Percentiles rank a stretch among this genome's conserved stretches.
phyloP scores from a whole-genome alignment of 495 filamentous ascomycete genomes.

The Penicillium parvum region DNA sequence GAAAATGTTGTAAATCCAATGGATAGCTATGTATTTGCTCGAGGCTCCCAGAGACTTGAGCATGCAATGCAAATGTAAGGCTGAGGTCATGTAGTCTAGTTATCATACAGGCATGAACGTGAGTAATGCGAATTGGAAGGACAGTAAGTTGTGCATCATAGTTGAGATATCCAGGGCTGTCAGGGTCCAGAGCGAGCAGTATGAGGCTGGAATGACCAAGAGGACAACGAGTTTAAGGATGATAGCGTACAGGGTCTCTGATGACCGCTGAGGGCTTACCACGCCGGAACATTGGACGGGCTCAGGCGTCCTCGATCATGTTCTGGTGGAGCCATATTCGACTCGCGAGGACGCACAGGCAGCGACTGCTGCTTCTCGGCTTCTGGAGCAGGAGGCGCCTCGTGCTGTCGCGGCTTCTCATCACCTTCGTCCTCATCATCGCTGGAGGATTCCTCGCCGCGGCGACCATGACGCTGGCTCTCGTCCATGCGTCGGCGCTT shows the following conservation, averaged over 20 bases:
- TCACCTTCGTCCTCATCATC: slow-evolving; percentile 38
- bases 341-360: slow-evolving; percentile 15
- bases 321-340: slow-evolving; percentile 11
- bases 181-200: too few species aligned
- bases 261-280: too few species aligned
- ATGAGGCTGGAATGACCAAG: too few species aligned
- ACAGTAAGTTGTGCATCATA: too few species aligned
- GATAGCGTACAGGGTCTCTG: too few species aligned
- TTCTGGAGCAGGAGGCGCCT: slow-evolving; percentile 21
- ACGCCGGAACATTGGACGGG: slow-evolving; percentile 11
- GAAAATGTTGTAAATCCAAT: too few species aligned
- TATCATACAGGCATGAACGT: not conserved
- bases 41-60: not conserved
- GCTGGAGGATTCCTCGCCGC: slow-evolving; percentile 33
- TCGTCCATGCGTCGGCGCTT: slow-evolving; percentile 32
- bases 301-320: slow-evolving; percentile 6
- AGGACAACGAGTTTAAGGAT: too few species aligned
- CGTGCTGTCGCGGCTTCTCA: slow-evolving; percentile 31
- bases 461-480: slow-evolving; percentile 28
- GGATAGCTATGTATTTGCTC: not conserved
- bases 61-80: not conserved
- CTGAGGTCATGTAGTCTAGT: not conserved
- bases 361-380: slow-evolving; percentile 12
- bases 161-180: too few species aligned
- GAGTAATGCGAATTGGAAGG: too few species aligned